Evolutionary conservation across 2,329 filamentous ascomycete species (phyloP).

Genomic region (Phoma sp.): DNA sequence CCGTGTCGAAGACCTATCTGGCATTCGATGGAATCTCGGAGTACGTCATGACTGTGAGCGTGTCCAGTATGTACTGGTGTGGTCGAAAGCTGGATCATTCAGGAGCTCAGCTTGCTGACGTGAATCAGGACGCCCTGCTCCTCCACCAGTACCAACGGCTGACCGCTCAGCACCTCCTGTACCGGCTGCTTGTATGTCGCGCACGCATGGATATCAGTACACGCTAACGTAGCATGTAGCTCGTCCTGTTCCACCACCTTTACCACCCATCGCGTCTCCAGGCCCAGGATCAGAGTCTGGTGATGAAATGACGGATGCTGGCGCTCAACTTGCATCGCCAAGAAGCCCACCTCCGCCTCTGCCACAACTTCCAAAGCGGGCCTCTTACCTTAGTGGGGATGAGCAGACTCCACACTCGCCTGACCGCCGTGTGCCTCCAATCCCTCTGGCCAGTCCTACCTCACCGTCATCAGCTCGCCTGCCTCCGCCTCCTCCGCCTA

Average conservation of each 20-base stretch:
- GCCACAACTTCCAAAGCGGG: slow-evolving; percentile 42
- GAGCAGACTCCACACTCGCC: slow-evolving; percentile 35
- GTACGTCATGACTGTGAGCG: slow-evolving; percentile 48
- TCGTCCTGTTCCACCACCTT: slow-evolving; percentile 65
- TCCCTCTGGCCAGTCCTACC: slow-evolving; percentile 57
- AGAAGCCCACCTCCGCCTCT: slow-evolving; percentile 37
- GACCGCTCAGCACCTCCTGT: slow-evolving; percentile 41
- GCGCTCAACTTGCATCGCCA: slow-evolving; percentile 42
- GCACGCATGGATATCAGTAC: not conserved
- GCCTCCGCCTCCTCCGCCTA: slow-evolving; percentile 57
- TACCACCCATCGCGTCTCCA: slow-evolving; percentile 65
- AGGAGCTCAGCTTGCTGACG: slow-evolving; percentile 19
- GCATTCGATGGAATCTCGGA: slow-evolving; percentile 42
- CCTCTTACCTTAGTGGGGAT: slow-evolving; percentile 51
- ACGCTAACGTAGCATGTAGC: slow-evolving; percentile 52
- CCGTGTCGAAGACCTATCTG: slow-evolving; percentile 42
- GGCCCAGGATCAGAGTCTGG: slow-evolving; percentile 85
- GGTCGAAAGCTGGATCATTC: not conserved
- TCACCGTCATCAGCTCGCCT: slow-evolving; percentile 45
- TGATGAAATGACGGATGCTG: slow-evolving; percentile 69
- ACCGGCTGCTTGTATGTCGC: slow-evolving; percentile 42
- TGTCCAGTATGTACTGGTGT: slow-evolving; percentile 44
- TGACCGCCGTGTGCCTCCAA: slow-evolving; percentile 54
- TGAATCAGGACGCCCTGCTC: slow-evolving; percentile 49
- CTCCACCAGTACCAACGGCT: slow-evolving; percentile 31